Percentiles rank a stretch among this genome's conserved stretches.
Conservation (phyloP, 2,329 filamentous ascomycete genomes). For the Aureobasidium sp. region DNA sequence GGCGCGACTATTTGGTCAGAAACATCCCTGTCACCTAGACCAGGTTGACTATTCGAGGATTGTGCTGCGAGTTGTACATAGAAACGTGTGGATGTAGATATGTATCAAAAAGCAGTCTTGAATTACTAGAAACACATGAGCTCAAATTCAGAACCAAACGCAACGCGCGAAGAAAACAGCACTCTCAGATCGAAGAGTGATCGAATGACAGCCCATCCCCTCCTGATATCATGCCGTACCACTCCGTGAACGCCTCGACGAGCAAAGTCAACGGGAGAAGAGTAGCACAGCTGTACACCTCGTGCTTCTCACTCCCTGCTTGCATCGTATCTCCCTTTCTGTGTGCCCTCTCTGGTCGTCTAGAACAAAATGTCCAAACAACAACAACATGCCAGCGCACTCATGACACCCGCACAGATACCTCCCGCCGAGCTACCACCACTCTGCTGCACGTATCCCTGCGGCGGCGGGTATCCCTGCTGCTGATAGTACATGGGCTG, state of each 20-base stretch:
- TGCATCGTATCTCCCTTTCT: too few species aligned
- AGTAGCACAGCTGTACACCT: too few species aligned
- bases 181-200: too few species aligned
- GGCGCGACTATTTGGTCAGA: conserved; percentile 33
- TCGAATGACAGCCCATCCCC: too few species aligned
- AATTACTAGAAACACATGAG: background rate
- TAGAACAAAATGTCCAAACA: conserved; percentile 42
- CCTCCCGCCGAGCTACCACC: conserved; percentile 24
- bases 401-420: conserved; percentile 42
- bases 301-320: too few species aligned
- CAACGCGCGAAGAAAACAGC: too few species aligned
- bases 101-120: background rate
- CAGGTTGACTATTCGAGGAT: background rate
- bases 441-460: conserved; percentile 26
- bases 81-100: background rate
- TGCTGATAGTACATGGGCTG: conserved; percentile 34
- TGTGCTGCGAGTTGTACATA: background rate
- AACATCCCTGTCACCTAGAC: conserved; percentile 30
- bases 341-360: background rate
- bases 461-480: conserved; percentile 32
- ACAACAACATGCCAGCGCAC: conserved; percentile 43
- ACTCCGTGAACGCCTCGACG: too few species aligned
- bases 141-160: too few species aligned
- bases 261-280: too few species aligned
- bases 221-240: too few species aligned